These are phyloP conservation scores for Serendipita sp. DNA, from an alignment of 768 basidiomycete genomes.

Conservation along the genomic window DNA sequence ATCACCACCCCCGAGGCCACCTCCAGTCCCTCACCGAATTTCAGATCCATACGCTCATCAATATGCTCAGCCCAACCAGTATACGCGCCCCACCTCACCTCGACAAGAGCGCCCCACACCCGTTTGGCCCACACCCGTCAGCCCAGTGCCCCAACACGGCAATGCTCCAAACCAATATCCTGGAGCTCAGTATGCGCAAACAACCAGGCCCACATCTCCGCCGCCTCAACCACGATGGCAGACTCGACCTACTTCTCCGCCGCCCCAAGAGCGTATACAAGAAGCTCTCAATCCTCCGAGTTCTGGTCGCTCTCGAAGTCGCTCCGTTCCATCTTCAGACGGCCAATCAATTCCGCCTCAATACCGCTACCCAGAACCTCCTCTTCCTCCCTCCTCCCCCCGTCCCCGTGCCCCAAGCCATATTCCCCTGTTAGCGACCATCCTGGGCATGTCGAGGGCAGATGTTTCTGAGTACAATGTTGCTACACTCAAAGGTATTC, in stretches of 20 bases:
- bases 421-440: constrained; percentile 45
- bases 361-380: constrained; percentile 13
- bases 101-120: constrained; percentile 9
- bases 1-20: background rate
- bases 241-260: constrained; percentile 9
- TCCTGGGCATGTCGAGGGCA: constrained; percentile 44
- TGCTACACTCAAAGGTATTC: constrained; percentile 53
- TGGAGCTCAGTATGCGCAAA: background rate
- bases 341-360: constrained; percentile 11
- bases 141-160: background rate
- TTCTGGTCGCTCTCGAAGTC: constrained; percentile 5
- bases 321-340: constrained; percentile 8
- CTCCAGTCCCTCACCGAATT: background rate
- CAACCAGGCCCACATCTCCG: background rate
- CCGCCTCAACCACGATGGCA: constrained; percentile 10
- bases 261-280: constrained; percentile 11
- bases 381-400: constrained; percentile 18
- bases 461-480: constrained; percentile 48
- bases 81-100: constrained; percentile 9
- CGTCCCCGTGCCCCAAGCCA: constrained; percentile 22
- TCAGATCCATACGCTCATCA: constrained; percentile 7
- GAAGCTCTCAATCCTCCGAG: constrained; percentile 11
- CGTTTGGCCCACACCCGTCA: constrained; percentile 12
- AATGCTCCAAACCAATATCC: background rate
- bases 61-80: constrained; percentile 10